Evolutionary conservation across 192 early-diverging fungal genomes (phyloP).

Genomic region (Coemansia sp.): DNA sequence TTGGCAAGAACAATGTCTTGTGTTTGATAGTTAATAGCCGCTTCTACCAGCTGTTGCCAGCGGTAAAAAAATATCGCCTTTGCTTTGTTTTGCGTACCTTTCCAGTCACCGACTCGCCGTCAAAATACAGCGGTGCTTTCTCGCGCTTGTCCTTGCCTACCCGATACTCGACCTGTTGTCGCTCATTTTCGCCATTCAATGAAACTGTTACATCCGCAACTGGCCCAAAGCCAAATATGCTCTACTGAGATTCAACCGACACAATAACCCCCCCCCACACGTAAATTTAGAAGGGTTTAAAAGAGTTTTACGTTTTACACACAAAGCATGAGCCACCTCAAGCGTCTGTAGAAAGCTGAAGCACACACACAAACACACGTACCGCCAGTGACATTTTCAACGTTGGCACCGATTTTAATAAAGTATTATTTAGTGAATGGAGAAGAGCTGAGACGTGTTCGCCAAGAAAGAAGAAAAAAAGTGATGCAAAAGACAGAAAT

Average conservation of each 20-base stretch:
- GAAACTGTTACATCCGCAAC: conserved; percentile 86
- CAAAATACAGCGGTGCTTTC: conserved; percentile 92
- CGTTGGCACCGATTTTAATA: background rate
- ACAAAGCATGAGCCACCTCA: background rate
- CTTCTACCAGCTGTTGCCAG: background rate
- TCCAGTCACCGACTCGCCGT: conserved; percentile 91
- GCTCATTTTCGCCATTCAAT: conserved; percentile 79
- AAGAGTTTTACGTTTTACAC: background rate
- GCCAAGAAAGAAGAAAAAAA: conserved; percentile 1
- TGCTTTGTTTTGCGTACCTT: conserved; percentile 62
- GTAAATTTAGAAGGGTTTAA: background rate
- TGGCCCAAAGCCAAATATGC: conserved; percentile 76
- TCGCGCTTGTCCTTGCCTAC: conserved; percentile 90
- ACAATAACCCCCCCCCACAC: background rate
- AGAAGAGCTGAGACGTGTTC: background rate
- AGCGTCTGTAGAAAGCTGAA: background rate
- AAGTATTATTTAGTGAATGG: background rate
- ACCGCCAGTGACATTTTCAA: background rate
- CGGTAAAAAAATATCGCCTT: background rate
- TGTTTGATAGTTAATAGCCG: background rate
- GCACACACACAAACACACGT: background rate
- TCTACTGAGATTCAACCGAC: conserved; percentile 21
- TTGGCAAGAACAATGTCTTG: background rate
- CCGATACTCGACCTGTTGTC: conserved; percentile 92
- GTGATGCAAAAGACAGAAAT: background rate